phyloP scores from a whole-genome alignment of 345 rosid species.

The Fremontodendron californicum region DNA sequence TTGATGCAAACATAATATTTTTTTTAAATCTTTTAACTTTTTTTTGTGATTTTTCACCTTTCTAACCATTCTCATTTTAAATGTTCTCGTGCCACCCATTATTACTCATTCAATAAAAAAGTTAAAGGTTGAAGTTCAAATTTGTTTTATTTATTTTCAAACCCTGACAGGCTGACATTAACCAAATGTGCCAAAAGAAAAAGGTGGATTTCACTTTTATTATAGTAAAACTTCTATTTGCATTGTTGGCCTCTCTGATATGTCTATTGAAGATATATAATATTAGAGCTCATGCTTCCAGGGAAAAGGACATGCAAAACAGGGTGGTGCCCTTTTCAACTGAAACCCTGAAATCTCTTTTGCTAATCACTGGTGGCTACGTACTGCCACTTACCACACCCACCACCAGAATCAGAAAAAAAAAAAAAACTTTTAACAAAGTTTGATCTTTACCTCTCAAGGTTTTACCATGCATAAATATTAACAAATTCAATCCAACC shows the following conservation, averaged over 20 bases:
- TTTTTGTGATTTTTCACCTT: too few species aligned
- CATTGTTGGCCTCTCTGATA: neutral
- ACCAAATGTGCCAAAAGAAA: neutral
- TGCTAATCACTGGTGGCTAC: neutral
- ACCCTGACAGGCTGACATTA: too few species aligned
- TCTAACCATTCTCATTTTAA: too few species aligned
- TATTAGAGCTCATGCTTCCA: neutral
- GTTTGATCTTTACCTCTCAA: neutral
- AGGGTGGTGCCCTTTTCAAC: neutral
- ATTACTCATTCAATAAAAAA: neutral
- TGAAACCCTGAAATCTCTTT: conserved; percentile 6
- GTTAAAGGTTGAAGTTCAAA: neutral
- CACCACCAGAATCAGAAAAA: neutral
- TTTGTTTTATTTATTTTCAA: too few species aligned
- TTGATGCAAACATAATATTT: too few species aligned
- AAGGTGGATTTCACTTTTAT: neutral
- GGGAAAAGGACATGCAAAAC: neutral
- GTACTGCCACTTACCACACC: neutral
- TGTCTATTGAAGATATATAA: neutral
- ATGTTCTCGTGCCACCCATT: too few species aligned
- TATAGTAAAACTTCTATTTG: neutral
- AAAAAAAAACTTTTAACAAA: neutral
- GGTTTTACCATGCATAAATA: neutral
- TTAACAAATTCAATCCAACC: neutral
- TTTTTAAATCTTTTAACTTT: too few species aligned